Conservation (phyloP, 352 stramenopile species). For the Elongisporangium prolatum region DNA sequence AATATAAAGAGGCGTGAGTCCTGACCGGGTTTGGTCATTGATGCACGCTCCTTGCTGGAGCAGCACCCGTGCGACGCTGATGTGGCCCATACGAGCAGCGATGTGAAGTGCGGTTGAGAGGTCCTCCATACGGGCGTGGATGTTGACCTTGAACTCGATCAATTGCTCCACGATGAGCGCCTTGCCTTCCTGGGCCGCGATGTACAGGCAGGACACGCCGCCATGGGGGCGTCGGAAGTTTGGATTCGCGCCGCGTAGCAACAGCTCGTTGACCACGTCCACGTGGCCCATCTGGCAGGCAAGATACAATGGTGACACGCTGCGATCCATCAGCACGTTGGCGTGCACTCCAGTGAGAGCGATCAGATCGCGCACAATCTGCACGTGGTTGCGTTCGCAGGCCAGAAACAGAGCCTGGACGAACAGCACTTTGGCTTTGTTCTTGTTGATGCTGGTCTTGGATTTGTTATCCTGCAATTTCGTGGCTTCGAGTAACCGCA, state of each 20-base stretch:
- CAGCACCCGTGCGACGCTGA: constrained; percentile 41
- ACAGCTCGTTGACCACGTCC: constrained; percentile 48
- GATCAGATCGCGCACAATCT: constrained; percentile 65
- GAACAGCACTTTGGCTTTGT: constrained; percentile 25
- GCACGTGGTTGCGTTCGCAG: constrained; percentile 63
- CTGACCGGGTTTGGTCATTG: constrained; percentile 74
- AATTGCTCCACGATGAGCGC: constrained; percentile 51
- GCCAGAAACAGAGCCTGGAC: constrained; percentile 75
- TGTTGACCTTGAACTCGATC: constrained; percentile 36
- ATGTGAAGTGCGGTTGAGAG: constrained; percentile 75
- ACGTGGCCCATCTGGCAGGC: constrained; percentile 82
- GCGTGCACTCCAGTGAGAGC: constrained; percentile 43
- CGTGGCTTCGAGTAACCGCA: constrained; percentile 43
- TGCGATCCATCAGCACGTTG: constrained; percentile 76
- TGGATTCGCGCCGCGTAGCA: constrained; percentile 49
- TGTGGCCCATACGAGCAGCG: constrained; percentile 72
- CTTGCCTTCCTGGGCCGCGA: constrained; percentile 79
- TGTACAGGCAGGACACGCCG: constrained; percentile 74
- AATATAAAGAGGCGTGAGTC: constrained; percentile 77
- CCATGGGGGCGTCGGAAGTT: constrained; percentile 57
- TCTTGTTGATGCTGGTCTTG: not conserved
- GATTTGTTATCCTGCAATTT: constrained; percentile 13
- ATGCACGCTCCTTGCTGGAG: constrained; percentile 45
- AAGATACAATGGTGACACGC: constrained; percentile 76
- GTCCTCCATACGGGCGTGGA: constrained; percentile 74